Conservation (phyloP, 2,329 filamentous ascomycete genomes). For the Aspergillus awamori region DNA sequence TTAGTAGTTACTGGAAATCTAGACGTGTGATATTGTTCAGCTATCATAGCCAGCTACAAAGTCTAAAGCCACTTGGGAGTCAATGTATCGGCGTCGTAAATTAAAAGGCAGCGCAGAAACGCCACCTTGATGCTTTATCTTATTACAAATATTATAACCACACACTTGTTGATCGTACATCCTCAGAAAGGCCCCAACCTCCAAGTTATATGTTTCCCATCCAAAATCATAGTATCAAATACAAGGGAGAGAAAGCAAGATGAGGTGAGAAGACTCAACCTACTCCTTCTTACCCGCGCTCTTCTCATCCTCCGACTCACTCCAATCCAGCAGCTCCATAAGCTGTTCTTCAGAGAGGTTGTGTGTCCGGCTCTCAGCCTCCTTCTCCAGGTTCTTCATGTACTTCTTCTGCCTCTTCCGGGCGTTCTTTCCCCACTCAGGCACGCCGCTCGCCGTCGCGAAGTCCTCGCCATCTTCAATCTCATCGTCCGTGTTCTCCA, state of each 20-base stretch:
- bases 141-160: not conserved
- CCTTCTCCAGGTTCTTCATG: conserved; percentile 66
- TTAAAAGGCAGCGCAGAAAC: not conserved
- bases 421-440: conserved; percentile 70
- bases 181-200: not conserved
- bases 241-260: not conserved
- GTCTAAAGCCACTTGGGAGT: not conserved
- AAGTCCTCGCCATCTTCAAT: conserved; percentile 45
- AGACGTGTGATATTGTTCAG: too few relatives aligned
- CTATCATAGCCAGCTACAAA: not conserved
- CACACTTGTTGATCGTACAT: not conserved
- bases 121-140: not conserved
- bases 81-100: not conserved
- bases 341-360: conserved; percentile 76
- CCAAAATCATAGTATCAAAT: not conserved
- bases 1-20: too few relatives aligned
- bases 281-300: conserved; percentile 16
- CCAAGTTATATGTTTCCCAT: not conserved
- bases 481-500: conserved; percentile 48
- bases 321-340: conserved; percentile 67
- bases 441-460: conserved; percentile 51
- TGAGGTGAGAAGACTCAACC: not conserved
- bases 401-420: conserved; percentile 69
- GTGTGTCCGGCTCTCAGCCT: conserved; percentile 63
- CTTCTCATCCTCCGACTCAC: conserved; percentile 39